Conservation (phyloP, 2,329 filamentous ascomycete genomes). For the Chrysosphaeria jannelii region DNA sequence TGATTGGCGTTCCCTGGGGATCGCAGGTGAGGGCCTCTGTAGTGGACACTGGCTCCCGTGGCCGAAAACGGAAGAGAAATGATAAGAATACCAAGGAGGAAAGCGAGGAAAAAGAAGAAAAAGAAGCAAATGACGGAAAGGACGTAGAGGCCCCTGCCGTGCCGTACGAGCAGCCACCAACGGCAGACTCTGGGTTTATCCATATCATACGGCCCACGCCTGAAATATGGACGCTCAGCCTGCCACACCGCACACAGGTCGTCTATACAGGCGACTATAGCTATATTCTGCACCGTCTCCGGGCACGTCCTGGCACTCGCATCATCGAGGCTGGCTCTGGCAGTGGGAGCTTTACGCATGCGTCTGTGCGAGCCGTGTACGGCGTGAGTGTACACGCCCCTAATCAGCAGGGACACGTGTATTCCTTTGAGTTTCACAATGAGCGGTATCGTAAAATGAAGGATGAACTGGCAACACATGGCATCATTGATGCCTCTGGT, state of each 20-base stretch:
- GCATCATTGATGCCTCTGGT: constrained; percentile 10
- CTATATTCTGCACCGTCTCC: constrained; percentile 49
- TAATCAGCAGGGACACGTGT: constrained; percentile 29
- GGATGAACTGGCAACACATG: constrained; percentile 38
- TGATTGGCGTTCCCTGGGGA: constrained; percentile 62
- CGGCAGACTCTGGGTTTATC: constrained; percentile 38
- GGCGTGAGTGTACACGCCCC: constrained; percentile 12
- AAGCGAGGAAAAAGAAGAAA: constrained; percentile 1
- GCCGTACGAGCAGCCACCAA: constrained; percentile 3
- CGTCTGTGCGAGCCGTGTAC: constrained; percentile 44
- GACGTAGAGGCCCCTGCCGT: constrained; percentile 5
- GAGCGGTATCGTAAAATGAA: constrained; percentile 38
- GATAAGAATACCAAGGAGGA: constrained; percentile 2
- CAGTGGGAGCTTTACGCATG: constrained; percentile 62
- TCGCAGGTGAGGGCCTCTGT: constrained; percentile 70
- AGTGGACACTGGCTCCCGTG: constrained; percentile 75
- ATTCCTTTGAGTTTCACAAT: constrained; percentile 59
- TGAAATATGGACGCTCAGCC: constrained; percentile 51
- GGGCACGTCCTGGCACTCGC: constrained; percentile 38
- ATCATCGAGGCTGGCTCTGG: constrained; percentile 61
- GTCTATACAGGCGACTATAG: constrained; percentile 73
- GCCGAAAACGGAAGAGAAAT: constrained; percentile 28
- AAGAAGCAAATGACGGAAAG: neutral
- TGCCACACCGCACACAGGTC: constrained; percentile 61
- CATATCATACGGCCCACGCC: constrained; percentile 55